Evolutionary conservation across 345 rosid genomes (phyloP).

Genomic region (Dipteronia dyeriana): DNA sequence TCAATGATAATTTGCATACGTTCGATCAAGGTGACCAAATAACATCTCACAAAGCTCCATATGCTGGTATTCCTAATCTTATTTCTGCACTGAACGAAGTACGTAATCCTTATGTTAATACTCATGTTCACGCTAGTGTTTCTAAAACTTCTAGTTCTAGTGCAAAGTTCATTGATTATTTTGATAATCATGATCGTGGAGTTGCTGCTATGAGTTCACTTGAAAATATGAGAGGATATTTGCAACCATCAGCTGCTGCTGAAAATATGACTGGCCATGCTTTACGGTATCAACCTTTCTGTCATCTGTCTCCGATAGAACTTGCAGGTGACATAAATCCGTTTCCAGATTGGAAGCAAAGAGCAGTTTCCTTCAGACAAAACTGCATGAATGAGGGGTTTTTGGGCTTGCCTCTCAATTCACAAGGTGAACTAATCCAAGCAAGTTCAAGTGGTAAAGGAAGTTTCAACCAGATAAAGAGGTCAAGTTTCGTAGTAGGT

Average conservation of each 20-base stretch:
- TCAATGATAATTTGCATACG: constrained; percentile 16
- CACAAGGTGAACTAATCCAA: constrained; percentile 58
- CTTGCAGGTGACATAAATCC: constrained; percentile 20
- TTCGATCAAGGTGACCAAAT: constrained; percentile 28
- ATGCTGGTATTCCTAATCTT: constrained; percentile 26
- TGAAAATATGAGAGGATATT: constrained; percentile 27
- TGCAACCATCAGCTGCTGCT: constrained; percentile 27
- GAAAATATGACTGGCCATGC: constrained; percentile 27
- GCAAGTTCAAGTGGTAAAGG: constrained; percentile 31
- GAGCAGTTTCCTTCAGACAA: constrained; percentile 29
- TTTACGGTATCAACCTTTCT: constrained; percentile 28
- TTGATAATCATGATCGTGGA: constrained; percentile 26
- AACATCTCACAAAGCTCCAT: constrained; percentile 10
- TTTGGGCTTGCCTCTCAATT: constrained; percentile 57
- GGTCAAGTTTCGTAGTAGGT: constrained; percentile 25
- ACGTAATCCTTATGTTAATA: constrained; percentile 23
- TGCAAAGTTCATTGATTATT: constrained; percentile 27
- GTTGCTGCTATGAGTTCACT: constrained; percentile 29
- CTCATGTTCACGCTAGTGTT: constrained; percentile 21
- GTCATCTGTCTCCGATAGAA: constrained; percentile 28
- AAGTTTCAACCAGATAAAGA: constrained; percentile 29
- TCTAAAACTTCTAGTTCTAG: constrained; percentile 25
- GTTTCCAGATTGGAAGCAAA: constrained; percentile 34
- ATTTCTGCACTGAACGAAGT: constrained; percentile 25
- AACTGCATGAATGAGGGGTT: constrained; percentile 32